A percentile compares a stretch with the other conserved stretches of the same genome.
phyloP scores from a whole-genome alignment of 768 basidiomycete genomes.

The Hortiboletus campestris region DNA sequence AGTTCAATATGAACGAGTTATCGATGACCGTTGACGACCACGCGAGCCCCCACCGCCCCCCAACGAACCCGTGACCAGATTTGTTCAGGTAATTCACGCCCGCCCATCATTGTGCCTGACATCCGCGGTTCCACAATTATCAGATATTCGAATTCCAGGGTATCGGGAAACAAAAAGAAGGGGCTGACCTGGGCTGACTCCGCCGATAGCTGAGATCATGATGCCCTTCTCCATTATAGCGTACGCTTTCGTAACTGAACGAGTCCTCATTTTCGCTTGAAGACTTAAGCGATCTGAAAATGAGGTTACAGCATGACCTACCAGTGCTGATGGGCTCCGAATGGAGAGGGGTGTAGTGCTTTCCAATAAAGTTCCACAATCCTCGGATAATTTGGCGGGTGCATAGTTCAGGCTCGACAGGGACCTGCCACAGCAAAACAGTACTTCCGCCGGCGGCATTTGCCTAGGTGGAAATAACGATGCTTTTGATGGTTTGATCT shows the following conservation, averaged over 20 bases:
- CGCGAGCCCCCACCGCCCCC: constrained; percentile 7
- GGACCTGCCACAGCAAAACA: neutral
- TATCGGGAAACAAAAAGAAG: neutral
- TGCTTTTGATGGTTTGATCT: neutral
- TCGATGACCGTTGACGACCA: neutral
- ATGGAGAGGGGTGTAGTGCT: neutral
- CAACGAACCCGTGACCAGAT: neutral
- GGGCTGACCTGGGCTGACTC: neutral
- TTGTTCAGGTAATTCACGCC: neutral
- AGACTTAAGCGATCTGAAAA: neutral
- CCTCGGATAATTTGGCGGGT: neutral
- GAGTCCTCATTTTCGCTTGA: neutral
- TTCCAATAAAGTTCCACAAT: neutral
- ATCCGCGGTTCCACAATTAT: constrained; percentile 2
- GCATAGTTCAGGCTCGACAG: constrained; percentile 10
- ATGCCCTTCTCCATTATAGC: neutral
- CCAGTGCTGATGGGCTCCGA: neutral
- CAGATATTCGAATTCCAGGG: constrained; percentile 8
- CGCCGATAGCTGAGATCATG: constrained; percentile 10
- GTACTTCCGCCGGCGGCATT: constrained; percentile 1
- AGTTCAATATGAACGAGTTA: neutral
- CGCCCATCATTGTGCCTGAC: constrained; percentile 20
- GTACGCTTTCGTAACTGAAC: neutral
- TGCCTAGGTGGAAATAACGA: neutral
- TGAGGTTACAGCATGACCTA: neutral